Evolutionary conservation across 2,329 filamentous ascomycete genomes (phyloP).

Genomic region (Alternaria viburni): DNA sequence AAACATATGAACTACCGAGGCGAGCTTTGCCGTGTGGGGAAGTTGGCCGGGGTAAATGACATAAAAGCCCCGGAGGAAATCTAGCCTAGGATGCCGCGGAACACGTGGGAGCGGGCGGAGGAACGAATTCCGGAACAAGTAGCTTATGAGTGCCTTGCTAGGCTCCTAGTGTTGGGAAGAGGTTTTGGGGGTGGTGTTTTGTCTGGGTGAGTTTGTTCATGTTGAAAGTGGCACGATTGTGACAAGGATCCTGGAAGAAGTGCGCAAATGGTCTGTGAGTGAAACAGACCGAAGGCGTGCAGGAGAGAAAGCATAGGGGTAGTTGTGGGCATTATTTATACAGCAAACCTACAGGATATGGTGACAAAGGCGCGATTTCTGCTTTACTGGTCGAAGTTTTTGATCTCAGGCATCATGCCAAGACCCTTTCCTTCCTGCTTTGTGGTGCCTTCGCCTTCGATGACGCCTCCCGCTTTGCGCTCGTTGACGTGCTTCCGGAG

Average conservation of each 20-base stretch:
- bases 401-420: slow-evolving; percentile 59
- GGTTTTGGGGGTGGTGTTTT: not conserved
- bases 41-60: not conserved
- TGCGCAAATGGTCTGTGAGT: not conserved
- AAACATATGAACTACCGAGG: slow-evolving; percentile 6
- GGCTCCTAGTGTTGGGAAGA: not conserved
- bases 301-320: not conserved
- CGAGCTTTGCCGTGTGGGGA: slow-evolving; percentile 1
- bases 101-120: not conserved
- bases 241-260: not conserved
- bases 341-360: slow-evolving; percentile 4
- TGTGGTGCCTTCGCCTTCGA: slow-evolving; percentile 43
- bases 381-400: slow-evolving; percentile 52
- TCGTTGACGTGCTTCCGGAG: slow-evolving; percentile 81
- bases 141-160: not conserved
- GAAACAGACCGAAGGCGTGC: not conserved
- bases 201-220: not conserved
- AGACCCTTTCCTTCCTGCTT: slow-evolving; percentile 48
- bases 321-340: not conserved
- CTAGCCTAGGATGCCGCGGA: not conserved
- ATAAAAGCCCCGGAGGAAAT: slow-evolving; percentile 1
- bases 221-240: not conserved
- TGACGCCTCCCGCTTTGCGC: slow-evolving; percentile 67
- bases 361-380: not conserved
- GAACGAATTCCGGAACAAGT: not conserved